Percentiles rank a stretch among this genome's conserved stretches.
These are phyloP conservation scores for Hippophae tibetana DNA, from an alignment of 306 rosid genomes.

Conservation along the genomic window DNA sequence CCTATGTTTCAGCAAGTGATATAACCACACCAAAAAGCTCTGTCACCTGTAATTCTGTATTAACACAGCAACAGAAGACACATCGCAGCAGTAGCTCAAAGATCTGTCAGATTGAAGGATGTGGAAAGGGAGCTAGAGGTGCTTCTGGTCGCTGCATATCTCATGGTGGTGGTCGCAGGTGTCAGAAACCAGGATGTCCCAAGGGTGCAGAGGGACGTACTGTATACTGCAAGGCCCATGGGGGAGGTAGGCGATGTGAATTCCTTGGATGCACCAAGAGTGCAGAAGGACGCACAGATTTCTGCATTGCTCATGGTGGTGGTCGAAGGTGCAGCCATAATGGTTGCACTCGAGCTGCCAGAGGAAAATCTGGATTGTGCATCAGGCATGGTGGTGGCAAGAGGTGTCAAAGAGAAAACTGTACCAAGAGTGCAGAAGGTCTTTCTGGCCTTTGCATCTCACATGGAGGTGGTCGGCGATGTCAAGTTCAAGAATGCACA, in stretches of 20 bases:
- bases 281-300: constrained; percentile 95
- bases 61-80: constrained; percentile 40
- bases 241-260: constrained; percentile 95
- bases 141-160: constrained; percentile 93
- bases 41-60: constrained; percentile 60
- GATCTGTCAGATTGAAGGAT: constrained; percentile 77
- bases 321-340: constrained; percentile 81
- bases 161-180: constrained; percentile 93
- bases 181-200: constrained; percentile 86
- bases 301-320: constrained; percentile 95
- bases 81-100: constrained; percentile 54
- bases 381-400: constrained; percentile 96
- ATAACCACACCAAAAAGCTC: constrained; percentile 59
- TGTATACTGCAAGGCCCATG: constrained; percentile 94
- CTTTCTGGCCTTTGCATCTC: constrained; percentile 94
- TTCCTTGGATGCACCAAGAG: constrained; percentile 93
- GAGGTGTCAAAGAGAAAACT: constrained; percentile 83
- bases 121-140: constrained; percentile 95
- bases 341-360: constrained; percentile 80
- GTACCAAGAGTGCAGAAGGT: constrained; percentile 94
- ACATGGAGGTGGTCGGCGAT: constrained; percentile 91
- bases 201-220: constrained; percentile 97
- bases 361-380: constrained; percentile 92
- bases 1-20: constrained; percentile 39
- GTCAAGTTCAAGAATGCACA: constrained; percentile 74